Evolutionary conservation across 768 basidiomycete genomes (phyloP), one percentile per base, ranked within the genome.

Genomic region (Auriscalpium microsporum): DNA sequence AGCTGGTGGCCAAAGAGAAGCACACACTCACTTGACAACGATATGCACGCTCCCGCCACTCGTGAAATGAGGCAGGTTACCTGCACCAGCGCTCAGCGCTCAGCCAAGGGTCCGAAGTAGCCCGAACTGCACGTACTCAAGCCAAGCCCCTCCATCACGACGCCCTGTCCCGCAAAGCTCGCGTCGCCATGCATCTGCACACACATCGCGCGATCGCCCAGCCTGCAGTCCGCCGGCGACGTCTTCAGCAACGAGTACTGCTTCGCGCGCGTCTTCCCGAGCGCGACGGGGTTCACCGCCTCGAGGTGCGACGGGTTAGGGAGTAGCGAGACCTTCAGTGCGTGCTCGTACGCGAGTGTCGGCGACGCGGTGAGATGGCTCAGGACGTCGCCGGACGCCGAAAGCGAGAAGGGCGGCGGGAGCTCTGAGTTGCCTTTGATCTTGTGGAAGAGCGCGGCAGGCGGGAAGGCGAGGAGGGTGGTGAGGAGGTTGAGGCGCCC

Each of bases 131-230:
- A 73, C 86, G 50, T 59, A 84, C 90, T 93, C 53, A 95, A 71
- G 6, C 91, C 90, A 35, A 96, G 75, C 16, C 79, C 77, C 68
- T 95, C 94, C 84, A 92, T 94, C 16, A 94, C 81, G 5, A 95
- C 77, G 2, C 94, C 93, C 67, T 95, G 94, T 0, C 93, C 94
- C 0, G 87, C 80, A 65, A 95, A 94, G 56, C 87, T 90, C 1
- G 90, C 92, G 67, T 96, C 94, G 3, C 94, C 94, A 59, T 95
- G 94, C 48, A 96, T 69, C 63, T 94, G 90, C 0, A 95, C 85
- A 58, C 87, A 92, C 81, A 95, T 85, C 3, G 86, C 94, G 63
- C 77, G 79, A 66, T 85, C 83, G 1, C 89, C 78, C 0, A 79
- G 69, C 58, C 63, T 59, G 50, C 75, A 78, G 16, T 70, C 71